A percentile compares a stretch with the other conserved stretches of the same genome.
These are phyloP conservation scores for Clathrospora elynae DNA, from an alignment of 2,329 filamentous ascomycete genomes.

Conservation along the genomic window DNA sequence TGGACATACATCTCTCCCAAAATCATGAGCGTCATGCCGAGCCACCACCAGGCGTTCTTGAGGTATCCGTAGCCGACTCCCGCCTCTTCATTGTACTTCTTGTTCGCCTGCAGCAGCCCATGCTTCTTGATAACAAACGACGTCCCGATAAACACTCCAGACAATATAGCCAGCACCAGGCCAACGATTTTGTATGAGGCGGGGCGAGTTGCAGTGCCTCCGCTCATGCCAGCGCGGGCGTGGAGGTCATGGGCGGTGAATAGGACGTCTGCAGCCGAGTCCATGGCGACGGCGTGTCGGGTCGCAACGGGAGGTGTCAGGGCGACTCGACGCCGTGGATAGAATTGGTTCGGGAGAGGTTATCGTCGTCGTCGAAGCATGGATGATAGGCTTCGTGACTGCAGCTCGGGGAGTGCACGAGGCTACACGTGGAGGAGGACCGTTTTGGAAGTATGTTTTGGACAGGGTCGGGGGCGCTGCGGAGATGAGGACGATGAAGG, in stretches of 20 bases:
- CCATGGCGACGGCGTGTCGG: conserved; percentile 49
- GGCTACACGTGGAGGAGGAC: conserved; percentile 17
- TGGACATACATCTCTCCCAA: conserved; percentile 91
- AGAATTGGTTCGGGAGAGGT: conserved; percentile 4
- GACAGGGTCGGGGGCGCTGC: conserved; percentile 18
- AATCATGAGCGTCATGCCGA: conserved; percentile 96
- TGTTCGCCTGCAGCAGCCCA: conserved; percentile 87
- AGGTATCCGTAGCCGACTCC: conserved; percentile 97
- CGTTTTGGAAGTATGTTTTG: conserved; percentile 29
- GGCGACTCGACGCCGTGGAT: conserved; percentile 13
- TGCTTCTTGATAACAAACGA: conserved; percentile 97
- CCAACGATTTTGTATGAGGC: conserved; percentile 81
- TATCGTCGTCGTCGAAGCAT: conserved; percentile 24
- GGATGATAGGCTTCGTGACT: conserved; percentile 2
- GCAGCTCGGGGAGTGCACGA: conserved; percentile 6
- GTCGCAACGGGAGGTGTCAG: conserved; percentile 17
- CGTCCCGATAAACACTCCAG: conserved; percentile 88
- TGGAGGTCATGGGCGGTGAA: conserved; percentile 52
- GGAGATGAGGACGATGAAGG: conserved; percentile 17
- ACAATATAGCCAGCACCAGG: conserved; percentile 81
- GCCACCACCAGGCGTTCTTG: conserved; percentile 95
- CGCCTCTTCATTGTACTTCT: conserved; percentile 93
- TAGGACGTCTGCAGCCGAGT: conserved; percentile 47
- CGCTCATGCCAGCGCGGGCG: conserved; percentile 50
- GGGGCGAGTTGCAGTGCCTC: conserved; percentile 51